phyloP scores from a whole-genome alignment of 2,329 filamentous ascomycete species.

The Colletotrichum costaricense region DNA sequence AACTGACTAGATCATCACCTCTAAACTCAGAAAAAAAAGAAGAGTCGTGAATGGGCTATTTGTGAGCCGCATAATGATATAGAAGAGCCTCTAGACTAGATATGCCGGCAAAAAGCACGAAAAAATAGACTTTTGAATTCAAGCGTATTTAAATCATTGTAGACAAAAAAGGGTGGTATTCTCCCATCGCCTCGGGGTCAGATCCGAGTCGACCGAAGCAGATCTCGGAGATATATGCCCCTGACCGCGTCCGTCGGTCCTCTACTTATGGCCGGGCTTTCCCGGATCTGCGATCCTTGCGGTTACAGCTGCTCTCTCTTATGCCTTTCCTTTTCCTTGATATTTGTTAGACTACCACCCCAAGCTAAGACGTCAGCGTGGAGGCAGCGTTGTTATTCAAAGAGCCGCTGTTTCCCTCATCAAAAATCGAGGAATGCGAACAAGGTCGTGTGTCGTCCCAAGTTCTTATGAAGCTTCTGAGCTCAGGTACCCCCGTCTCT shows the following conservation, averaged over 20 bases:
- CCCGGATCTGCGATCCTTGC: not conserved
- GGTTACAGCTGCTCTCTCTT: not conserved
- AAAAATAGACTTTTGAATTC: conserved; percentile 31
- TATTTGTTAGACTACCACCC: too few species aligned
- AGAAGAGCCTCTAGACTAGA: conserved; percentile 18
- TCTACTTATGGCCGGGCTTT: not conserved
- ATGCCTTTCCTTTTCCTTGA: not conserved
- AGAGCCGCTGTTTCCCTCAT: conserved; percentile 6
- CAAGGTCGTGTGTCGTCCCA: not conserved
- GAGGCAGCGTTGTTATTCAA: not conserved
- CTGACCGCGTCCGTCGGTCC: not conserved
- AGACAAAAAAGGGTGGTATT: not conserved
- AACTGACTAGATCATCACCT: conserved; percentile 37
- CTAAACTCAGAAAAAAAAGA: conserved; percentile 2
- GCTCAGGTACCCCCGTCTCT: too few species aligned
- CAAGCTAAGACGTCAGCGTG: not conserved
- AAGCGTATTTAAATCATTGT: not conserved
- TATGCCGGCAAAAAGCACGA: not conserved
- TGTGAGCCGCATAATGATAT: conserved; percentile 2
- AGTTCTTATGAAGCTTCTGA: not conserved
- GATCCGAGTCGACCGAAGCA: conserved; percentile 7
- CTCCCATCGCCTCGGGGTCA: not conserved
- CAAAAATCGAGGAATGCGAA: not conserved
- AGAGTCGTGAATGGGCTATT: not conserved
- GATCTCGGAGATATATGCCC: conserved; percentile 4